These are phyloP conservation scores for Cercophora scortea DNA, from an alignment of 495 filamentous ascomycete species.

Conservation along the genomic window DNA sequence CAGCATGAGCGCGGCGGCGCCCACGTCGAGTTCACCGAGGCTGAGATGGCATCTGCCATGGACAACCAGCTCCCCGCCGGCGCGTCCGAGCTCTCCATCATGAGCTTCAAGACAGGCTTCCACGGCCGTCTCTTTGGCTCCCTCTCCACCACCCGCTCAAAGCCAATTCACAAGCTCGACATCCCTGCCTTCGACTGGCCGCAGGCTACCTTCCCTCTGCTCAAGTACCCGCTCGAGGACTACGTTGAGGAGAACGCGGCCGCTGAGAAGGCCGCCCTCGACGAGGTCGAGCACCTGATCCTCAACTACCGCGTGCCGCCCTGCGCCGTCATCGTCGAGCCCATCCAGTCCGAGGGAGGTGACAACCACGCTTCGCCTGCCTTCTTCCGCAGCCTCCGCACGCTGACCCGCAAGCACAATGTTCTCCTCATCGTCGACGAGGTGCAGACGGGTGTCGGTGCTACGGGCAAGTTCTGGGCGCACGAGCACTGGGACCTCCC, in stretches of 20 bases:
- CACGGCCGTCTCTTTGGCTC: constrained; percentile 93
- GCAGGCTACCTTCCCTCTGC: constrained; percentile 79
- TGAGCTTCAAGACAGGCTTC: constrained; percentile 90
- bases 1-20: constrained; percentile 80
- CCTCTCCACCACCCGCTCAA: constrained; percentile 88
- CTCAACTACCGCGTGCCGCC: constrained; percentile 78
- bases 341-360: constrained; percentile 96
- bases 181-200: constrained; percentile 99
- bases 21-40: constrained; percentile 72
- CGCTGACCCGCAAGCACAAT: constrained; percentile 74
- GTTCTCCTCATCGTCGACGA: constrained; percentile 96
- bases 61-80: constrained; percentile 76
- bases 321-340: constrained; percentile 84
- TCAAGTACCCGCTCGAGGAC: constrained; percentile 88
- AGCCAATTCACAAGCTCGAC: constrained; percentile 97
- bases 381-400: constrained; percentile 87
- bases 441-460: constrained; percentile 94
- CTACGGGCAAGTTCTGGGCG: constrained; percentile 97
- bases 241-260: constrained; percentile 73
- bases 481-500: constrained; percentile 93
- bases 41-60: constrained; percentile 77
- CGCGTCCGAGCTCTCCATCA: constrained; percentile 69
- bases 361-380: constrained; percentile 94
- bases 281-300: constrained; percentile 83
- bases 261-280: constrained; percentile 79